Conservation (phyloP, 495 filamentous ascomycete species). For the Letharia lupina region DNA sequence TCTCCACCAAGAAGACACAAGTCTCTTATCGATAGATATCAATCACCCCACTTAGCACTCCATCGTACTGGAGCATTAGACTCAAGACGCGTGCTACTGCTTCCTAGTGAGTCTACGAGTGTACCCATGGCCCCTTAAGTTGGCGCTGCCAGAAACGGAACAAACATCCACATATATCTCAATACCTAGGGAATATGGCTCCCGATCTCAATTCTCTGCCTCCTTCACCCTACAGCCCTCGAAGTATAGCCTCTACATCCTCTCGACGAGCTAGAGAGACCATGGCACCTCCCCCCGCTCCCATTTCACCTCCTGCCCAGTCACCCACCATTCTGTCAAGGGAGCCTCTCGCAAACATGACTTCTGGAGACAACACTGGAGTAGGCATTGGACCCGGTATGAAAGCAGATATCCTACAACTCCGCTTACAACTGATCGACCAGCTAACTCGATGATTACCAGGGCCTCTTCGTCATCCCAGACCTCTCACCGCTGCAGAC, state of each 20-base stretch:
- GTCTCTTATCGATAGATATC: neutral
- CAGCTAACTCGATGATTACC: slow-evolving; percentile 3
- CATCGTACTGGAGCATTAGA: neutral
- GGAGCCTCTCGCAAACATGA: slow-evolving; percentile 16
- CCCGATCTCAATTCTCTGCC: slow-evolving; percentile 56
- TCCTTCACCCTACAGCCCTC: slow-evolving; percentile 44
- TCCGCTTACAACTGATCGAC: neutral
- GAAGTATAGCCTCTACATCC: slow-evolving; percentile 34
- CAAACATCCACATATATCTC: slow-evolving; percentile 2
- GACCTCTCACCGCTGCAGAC: slow-evolving; percentile 77
- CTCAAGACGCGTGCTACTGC: neutral
- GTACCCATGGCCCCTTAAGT: slow-evolving; percentile 7
- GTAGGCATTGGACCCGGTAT: slow-evolving; percentile 51
- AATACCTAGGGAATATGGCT: slow-evolving; percentile 35
- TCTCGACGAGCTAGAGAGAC: slow-evolving; percentile 43
- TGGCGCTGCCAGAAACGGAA: neutral
- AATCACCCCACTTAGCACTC: neutral
- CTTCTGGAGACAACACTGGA: slow-evolving; percentile 42
- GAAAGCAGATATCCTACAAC: neutral
- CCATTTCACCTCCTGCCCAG: slow-evolving; percentile 31
- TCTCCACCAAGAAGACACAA: neutral
- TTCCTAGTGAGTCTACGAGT: too few species aligned
- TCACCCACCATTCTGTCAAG: slow-evolving; percentile 27
- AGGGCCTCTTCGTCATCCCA: slow-evolving; percentile 69
- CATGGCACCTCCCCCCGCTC: slow-evolving; percentile 40